phyloP scores from a whole-genome alignment of 2,329 filamentous ascomycete species.

The Neofusicoccum umdonicola region DNA sequence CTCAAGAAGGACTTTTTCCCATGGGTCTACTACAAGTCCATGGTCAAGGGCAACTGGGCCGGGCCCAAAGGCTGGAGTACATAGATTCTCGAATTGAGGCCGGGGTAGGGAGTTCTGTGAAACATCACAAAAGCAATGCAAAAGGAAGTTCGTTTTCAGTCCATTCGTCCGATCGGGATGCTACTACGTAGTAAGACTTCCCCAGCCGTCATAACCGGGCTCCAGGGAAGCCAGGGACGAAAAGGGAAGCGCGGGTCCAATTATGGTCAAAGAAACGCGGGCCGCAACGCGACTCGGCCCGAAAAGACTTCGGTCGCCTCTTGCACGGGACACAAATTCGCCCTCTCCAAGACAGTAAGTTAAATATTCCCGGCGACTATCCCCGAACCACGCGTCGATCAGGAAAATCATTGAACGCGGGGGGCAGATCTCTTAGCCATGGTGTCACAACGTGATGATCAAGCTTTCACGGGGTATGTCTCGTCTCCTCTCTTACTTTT shows the following conservation, averaged over 20 bases:
- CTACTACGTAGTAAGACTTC: too few species aligned
- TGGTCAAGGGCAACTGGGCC: conserved; percentile 63
- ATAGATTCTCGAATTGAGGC: not conserved
- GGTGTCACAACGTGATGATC: not conserved
- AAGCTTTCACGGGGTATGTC: too few species aligned
- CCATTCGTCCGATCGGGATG: not conserved
- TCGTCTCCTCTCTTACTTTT: not conserved
- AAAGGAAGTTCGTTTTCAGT: too few species aligned
- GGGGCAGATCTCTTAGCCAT: not conserved
- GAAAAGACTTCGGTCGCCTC: not conserved
- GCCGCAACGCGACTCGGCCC: not conserved
- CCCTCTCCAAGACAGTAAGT: not conserved
- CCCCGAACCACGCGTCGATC: not conserved
- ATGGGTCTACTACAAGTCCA: conserved; percentile 61
- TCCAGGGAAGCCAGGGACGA: not conserved
- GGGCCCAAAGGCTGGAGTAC: conserved; percentile 55
- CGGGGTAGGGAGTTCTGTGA: too few species aligned
- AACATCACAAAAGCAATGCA: too few species aligned
- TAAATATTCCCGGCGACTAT: not conserved
- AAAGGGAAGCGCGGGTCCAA: not conserved
- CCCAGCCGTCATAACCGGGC: not conserved
- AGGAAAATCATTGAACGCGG: not conserved
- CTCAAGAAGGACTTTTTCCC: conserved; percentile 68
- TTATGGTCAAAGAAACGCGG: not conserved
- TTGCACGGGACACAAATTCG: not conserved